Evolutionary conservation across 2,329 filamentous ascomycete genomes (phyloP).

Genomic region (Sporothrix sp.): DNA sequence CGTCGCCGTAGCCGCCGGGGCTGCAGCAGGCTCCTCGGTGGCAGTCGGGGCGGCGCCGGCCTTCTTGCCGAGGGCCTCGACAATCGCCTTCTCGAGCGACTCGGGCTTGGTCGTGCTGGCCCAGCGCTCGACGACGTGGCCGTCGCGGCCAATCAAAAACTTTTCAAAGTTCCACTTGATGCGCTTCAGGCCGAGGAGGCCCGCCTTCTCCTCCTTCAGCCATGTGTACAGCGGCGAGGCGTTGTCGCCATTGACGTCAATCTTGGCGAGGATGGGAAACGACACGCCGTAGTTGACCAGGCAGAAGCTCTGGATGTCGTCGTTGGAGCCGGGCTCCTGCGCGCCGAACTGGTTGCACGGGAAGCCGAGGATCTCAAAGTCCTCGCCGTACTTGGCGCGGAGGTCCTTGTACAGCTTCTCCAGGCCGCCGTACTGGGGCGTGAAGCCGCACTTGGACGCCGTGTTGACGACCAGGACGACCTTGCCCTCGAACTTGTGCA

Average conservation of each 20-base stretch:
- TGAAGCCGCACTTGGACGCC: constrained; percentile 97
- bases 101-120: constrained; percentile 83
- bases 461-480: constrained; percentile 96
- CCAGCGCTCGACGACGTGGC: constrained; percentile 77
- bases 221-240: constrained; percentile 73
- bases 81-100: constrained; percentile 61
- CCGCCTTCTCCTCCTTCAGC: constrained; percentile 64
- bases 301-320: constrained; percentile 77
- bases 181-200: constrained; percentile 76
- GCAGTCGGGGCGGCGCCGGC: constrained; percentile 18
- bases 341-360: constrained; percentile 95
- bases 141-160: constrained; percentile 81
- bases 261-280: constrained; percentile 87
- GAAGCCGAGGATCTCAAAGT: constrained; percentile 87
- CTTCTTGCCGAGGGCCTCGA: constrained; percentile 60
- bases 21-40: background rate
- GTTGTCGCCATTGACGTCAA: constrained; percentile 82
- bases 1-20: constrained; percentile 15
- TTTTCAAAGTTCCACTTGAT: constrained; percentile 99
- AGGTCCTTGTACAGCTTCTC: constrained; percentile 81
- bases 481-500: constrained; percentile 73
- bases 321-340: constrained; percentile 79
- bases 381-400: constrained; percentile 57
- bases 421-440: constrained; percentile 83
- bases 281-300: constrained; percentile 88